A percentile compares a stretch with the other conserved stretches of the same genome.
Evolutionary conservation across 495 filamentous ascomycete genomes (phyloP).

Genomic region (Neurospora sp.): DNA sequence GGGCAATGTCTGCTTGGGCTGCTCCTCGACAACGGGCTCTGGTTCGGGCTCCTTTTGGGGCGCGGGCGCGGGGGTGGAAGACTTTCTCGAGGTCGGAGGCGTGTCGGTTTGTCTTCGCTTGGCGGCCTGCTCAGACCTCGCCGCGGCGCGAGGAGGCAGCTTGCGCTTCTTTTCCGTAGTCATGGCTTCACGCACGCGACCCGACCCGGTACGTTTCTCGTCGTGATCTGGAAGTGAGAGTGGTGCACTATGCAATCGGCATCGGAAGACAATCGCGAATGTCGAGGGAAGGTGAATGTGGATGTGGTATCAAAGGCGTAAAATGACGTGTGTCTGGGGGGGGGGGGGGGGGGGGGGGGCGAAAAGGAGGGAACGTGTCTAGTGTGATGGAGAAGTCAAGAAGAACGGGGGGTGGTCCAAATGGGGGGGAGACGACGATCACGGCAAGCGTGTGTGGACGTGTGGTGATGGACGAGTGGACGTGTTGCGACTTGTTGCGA

Average conservation of each 20-base stretch:
- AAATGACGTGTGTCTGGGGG: not conserved
- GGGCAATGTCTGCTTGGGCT: slow-evolving; percentile 47
- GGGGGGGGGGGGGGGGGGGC: not conserved
- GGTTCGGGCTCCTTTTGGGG: slow-evolving; percentile 19
- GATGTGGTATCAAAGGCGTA: not conserved
- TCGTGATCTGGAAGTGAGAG: slow-evolving; percentile 4
- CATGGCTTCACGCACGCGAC: not conserved
- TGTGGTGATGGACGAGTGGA: not conserved
- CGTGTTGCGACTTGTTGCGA: not conserved
- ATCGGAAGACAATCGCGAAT: not conserved
- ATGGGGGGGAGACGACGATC: not conserved
- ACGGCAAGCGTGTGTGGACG: not conserved
- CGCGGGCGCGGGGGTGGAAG: slow-evolving; percentile 25
- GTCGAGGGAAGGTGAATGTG: not conserved
- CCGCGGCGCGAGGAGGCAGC: slow-evolving; percentile 43
- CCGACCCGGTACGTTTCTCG: slow-evolving; percentile 12
- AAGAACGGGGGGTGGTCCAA: not conserved
- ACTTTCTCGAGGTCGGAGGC: slow-evolving; percentile 21
- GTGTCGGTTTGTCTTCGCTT: slow-evolving; percentile 38
- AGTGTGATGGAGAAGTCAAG: not conserved
- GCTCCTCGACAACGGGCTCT: slow-evolving; percentile 14
- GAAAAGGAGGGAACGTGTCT: not conserved
- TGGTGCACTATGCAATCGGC: slow-evolving; percentile 4
- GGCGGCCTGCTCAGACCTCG: slow-evolving; percentile 37
- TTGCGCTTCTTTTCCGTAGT: slow-evolving; percentile 49